phyloP scores from a whole-genome alignment of 1,284 basidiomycete species.

The Leucocoprinus gongylophorus region DNA sequence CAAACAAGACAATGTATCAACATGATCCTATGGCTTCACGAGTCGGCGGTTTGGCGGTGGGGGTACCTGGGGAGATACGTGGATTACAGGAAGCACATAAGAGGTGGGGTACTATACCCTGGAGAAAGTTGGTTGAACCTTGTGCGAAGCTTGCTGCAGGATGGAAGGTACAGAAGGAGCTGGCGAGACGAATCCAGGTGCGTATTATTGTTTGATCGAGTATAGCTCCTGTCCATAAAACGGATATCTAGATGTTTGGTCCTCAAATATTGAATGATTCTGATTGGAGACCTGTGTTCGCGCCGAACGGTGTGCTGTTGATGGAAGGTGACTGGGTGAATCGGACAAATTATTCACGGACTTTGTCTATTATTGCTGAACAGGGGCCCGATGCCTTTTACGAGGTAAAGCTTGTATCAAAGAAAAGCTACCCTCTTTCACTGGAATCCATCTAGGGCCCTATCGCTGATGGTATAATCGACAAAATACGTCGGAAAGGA shows the following conservation, averaged over 20 bases:
- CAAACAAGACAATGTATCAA: slow-evolving; percentile 73
- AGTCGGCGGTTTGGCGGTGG: slow-evolving; percentile 77
- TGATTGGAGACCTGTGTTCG: slow-evolving; percentile 78
- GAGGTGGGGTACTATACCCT: slow-evolving; percentile 73
- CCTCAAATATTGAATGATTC: slow-evolving; percentile 58
- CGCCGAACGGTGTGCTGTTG: slow-evolving; percentile 67
- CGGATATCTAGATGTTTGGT: neutral
- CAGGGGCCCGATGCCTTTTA: slow-evolving; percentile 73
- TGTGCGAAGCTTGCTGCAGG: slow-evolving; percentile 68
- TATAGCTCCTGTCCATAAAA: too few species aligned
- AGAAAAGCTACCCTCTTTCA: slow-evolving; percentile 14
- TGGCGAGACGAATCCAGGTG: slow-evolving; percentile 67
- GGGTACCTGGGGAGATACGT: slow-evolving; percentile 80
- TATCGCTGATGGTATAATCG: slow-evolving; percentile 68
- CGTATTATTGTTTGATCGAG: slow-evolving; percentile 21
- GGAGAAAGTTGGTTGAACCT: slow-evolving; percentile 73
- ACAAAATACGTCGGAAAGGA: slow-evolving; percentile 62
- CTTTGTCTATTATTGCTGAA: slow-evolving; percentile 57
- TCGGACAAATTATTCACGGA: slow-evolving; percentile 63
- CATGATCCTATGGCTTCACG: slow-evolving; percentile 43
- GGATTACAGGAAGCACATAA: slow-evolving; percentile 77
- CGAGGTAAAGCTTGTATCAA: slow-evolving; percentile 35
- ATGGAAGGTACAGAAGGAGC: slow-evolving; percentile 71
- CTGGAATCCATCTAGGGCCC: slow-evolving; percentile 38
- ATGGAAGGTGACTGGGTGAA: slow-evolving; percentile 69